phyloP scores from a whole-genome alignment of 73 alveolate genomes.

The Blepharisma japonicum region DNA sequence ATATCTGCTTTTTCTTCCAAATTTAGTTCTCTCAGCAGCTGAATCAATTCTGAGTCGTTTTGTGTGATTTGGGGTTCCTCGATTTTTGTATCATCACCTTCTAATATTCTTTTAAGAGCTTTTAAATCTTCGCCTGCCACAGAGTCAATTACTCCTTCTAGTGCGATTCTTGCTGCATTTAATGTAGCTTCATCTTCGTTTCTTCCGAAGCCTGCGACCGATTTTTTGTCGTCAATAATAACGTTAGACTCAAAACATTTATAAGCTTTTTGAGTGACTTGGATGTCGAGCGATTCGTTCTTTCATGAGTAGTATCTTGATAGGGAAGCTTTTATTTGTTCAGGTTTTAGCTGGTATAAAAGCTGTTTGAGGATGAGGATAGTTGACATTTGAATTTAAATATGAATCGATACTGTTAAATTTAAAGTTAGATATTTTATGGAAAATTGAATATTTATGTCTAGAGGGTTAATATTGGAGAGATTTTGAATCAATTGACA shows the following conservation, averaged over 20 bases:
- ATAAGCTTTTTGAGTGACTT: conserved; percentile 19
- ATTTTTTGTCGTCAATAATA: not conserved
- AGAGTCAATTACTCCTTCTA: conserved; percentile 20
- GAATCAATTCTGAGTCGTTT: not conserved
- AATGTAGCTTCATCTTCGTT: conserved; percentile 24
- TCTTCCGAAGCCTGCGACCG: conserved; percentile 15
- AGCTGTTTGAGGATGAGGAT: too few species aligned
- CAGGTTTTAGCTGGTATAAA: too few species aligned
- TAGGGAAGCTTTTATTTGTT: not conserved
- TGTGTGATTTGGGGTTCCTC: not conserved
- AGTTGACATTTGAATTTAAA: too few species aligned
- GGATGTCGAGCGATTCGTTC: not conserved
- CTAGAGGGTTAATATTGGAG: too few species aligned
- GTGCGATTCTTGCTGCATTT: conserved; percentile 19
- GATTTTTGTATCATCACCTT: not conserved
- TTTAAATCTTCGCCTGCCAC: not conserved
- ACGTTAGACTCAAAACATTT: conserved; percentile 14
- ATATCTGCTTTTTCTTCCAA: not conserved
- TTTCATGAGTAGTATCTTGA: conserved; percentile 17
- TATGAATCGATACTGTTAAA: too few species aligned
- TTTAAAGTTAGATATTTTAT: too few species aligned
- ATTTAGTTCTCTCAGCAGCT: not conserved
- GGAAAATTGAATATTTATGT: too few species aligned
- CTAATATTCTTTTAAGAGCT: not conserved
- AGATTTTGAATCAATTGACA: too few species aligned